Evolutionary conservation across 441 rosid genomes (phyloP).

Genomic region (Populus hybrid): DNA sequence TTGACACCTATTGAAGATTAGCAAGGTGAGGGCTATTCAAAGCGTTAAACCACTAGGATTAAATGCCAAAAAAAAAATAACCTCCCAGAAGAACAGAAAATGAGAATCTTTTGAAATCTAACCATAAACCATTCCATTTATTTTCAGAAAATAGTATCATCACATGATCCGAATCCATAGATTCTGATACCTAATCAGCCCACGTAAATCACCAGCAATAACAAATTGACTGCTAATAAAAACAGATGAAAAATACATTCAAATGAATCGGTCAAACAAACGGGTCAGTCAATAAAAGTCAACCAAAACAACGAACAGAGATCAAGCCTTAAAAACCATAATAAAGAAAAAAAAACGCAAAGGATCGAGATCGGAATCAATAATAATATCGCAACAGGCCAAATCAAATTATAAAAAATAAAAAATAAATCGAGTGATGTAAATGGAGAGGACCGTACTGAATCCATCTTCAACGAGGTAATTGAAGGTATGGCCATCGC

Average conservation of each 20-base stretch:
- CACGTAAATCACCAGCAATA: not conserved
- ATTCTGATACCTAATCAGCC: not conserved
- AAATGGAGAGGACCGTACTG: constrained; percentile 15
- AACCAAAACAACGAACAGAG: not conserved
- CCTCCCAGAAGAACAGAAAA: not conserved
- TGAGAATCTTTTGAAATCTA: not conserved
- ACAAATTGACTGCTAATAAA: not conserved
- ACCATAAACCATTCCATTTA: not conserved
- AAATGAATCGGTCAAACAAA: not conserved
- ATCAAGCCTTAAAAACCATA: not conserved
- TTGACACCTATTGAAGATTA: no score
- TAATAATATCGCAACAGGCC: not conserved
- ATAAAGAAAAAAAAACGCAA: not conserved
- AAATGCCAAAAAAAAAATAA: no score
- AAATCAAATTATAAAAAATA: not conserved
- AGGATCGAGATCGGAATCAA: constrained; percentile 1
- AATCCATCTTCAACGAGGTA: constrained; percentile 43
- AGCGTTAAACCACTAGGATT: no score
- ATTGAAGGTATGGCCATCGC: constrained; percentile 84
- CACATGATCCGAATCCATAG: not conserved
- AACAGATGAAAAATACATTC: not conserved
- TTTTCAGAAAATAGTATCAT: no score
- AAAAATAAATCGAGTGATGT: not conserved
- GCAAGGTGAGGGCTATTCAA: no score
- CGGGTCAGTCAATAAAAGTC: not conserved